A percentile compares a stretch with the other conserved stretches of the same genome.
These are phyloP conservation scores for Fusarium xyrophilum DNA, from an alignment of 2,329 filamentous ascomycete genomes.

Conservation along the genomic window DNA sequence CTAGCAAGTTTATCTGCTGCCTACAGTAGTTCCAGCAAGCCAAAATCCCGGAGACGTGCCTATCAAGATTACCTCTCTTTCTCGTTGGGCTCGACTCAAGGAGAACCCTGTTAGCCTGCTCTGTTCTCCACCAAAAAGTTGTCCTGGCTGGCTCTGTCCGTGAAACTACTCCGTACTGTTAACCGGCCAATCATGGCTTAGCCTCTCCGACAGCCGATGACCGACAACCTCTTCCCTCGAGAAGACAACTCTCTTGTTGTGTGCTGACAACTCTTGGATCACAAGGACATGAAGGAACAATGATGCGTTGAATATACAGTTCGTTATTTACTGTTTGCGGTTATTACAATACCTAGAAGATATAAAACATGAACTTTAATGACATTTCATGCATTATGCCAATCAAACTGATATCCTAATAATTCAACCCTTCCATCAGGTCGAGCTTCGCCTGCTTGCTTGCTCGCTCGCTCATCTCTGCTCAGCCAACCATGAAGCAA, in stretches of 20 bases:
- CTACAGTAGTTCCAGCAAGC: background rate
- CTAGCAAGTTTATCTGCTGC: constrained; percentile 20
- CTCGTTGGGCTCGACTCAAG: constrained; percentile 20
- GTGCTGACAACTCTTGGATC: constrained; percentile 24
- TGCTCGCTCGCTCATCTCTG: constrained; percentile 12
- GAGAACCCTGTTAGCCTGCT: constrained; percentile 21
- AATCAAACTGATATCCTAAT: constrained; percentile 40
- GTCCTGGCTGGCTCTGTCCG: background rate
- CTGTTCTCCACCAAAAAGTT: constrained; percentile 21
- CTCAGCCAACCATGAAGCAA: constrained; percentile 12
- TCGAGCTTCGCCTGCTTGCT: constrained; percentile 14
- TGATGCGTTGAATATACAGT: background rate
- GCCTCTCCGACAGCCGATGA: constrained; percentile 38
- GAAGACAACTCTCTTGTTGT: constrained; percentile 22
- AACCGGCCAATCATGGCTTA: constrained; percentile 40
- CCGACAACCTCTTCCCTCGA: constrained; percentile 38
- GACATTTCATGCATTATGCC: constrained; percentile 37
- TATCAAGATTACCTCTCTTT: constrained; percentile 5
- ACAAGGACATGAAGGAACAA: constrained; percentile 23
- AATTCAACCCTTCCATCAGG: constrained; percentile 15
- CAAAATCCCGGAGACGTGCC: constrained; percentile 4
- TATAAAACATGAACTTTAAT: constrained; percentile 23
- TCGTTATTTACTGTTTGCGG: background rate
- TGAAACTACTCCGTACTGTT: constrained; percentile 28
- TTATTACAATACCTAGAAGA: constrained; percentile 6